Base-by-base conservation (phyloP, 495 filamentous ascomycete genomes). In the Talaromyces nanjingensis region DNA sequence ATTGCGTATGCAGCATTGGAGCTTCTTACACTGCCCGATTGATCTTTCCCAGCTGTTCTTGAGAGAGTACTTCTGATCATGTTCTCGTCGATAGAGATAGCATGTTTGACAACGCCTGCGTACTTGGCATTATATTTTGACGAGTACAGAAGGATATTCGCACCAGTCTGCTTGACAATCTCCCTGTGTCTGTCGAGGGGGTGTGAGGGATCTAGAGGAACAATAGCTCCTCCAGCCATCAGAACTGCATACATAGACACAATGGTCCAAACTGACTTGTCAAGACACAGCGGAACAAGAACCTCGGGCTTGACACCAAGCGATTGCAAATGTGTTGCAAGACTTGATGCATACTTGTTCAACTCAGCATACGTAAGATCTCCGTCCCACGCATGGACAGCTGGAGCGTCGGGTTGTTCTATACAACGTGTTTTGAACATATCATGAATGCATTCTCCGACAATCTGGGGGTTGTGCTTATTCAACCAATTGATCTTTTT, bases 161-260 rank as follows among this genome's bases (percentile, higher is more conserved):
- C 75, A 4, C 73, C 68, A 16, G 76, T 70, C 56, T 79, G 74
- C 4, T 65, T 69, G 3, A 79, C 54, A n/a, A 79, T 79, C 39
- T 79, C 77, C 49, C 74, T 69, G 39, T 79, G 77, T 29, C 78
- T 69, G 6, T 74, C 65, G 58, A 76, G 74, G 2, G 88, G 87
- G 55, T 86, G 79, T 0, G 76, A 72, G 8, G 83, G 81, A 68
- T 89, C 86, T 2, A 90, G 69, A 1, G 80, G 80, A 22, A 88
- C 79, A 69, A 84, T 84, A 0, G 79, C 84, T 53, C 81, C 82
- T 6, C 85, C 85, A 42, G 84, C 83, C 60, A 83, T 84, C 14
- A 84, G 65, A 22, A 87, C 73, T 53, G 77, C 81, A 6, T 83
- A 72, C 7, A 84, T 76, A 0, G 77, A 74, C 7, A 89, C 75